A percentile compares a stretch with the other conserved stretches of the same genome.
These are phyloP conservation scores for Fraxinus latifolia DNA, from an alignment of 305 asterid genomes.

Conservation along the genomic window DNA sequence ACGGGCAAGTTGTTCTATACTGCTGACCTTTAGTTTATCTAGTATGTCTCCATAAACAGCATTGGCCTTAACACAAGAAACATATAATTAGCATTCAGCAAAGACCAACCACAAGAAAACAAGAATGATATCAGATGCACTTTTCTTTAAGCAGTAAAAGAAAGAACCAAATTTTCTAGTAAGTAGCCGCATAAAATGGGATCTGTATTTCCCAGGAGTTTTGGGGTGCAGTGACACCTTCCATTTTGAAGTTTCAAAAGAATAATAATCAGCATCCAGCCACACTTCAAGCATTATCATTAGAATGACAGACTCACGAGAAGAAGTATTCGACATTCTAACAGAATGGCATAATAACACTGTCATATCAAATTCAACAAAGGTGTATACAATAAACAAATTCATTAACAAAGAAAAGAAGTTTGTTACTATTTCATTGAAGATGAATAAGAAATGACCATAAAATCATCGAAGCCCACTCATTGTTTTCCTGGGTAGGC, in stretches of 20 bases:
- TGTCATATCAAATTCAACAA: not conserved
- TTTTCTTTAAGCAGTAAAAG: not conserved
- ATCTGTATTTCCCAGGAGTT: not conserved
- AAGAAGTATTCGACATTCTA: not conserved
- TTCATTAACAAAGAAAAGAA: not conserved
- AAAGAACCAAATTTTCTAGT: not conserved
- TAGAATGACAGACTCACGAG: not conserved
- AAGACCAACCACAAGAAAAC: not conserved
- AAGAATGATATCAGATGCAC: not conserved
- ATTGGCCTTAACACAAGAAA: constrained; percentile 58
- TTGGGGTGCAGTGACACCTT: not conserved
- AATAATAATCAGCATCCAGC: not conserved
- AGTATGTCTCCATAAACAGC: constrained; percentile 66
- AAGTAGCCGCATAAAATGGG: not conserved
- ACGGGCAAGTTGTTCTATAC: constrained; percentile 66
- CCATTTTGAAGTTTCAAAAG: not conserved
- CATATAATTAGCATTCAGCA: constrained; percentile 3
- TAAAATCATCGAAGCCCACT: not conserved
- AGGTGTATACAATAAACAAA: not conserved
- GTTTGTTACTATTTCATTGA: not conserved
- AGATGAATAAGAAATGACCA: not conserved
- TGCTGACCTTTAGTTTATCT: constrained; percentile 51
- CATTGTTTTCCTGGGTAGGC: not conserved
- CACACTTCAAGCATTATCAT: not conserved
- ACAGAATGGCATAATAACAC: not conserved